Evolutionary conservation across 2,329 filamentous ascomycete genomes (phyloP).

Genomic region (Gaeumannomyces sp.): DNA sequence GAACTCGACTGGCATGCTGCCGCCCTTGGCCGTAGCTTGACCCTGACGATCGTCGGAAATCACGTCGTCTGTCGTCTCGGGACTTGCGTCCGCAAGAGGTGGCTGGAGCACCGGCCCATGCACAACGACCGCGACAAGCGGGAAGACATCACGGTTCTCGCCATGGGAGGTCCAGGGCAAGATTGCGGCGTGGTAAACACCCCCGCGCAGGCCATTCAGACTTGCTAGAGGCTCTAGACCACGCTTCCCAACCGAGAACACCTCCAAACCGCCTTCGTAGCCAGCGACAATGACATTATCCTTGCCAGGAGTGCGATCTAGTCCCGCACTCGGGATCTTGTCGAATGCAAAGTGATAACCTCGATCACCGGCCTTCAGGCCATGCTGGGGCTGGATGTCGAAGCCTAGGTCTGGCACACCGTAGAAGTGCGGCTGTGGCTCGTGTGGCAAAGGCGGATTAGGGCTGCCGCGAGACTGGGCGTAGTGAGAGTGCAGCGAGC

Average conservation of each 20-base stretch:
- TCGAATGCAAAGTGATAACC: slow-evolving; percentile 83
- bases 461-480: slow-evolving; percentile 38
- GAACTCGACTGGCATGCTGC: slow-evolving; percentile 40
- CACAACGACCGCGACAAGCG: slow-evolving; percentile 71
- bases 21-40: slow-evolving; percentile 19
- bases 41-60: background rate
- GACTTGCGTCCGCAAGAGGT: slow-evolving; percentile 26
- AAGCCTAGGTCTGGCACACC: slow-evolving; percentile 67
- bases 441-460: slow-evolving; percentile 65
- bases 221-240: slow-evolving; percentile 64
- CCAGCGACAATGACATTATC: slow-evolving; percentile 70
- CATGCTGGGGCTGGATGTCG: slow-evolving; percentile 40
- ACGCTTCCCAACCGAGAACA: slow-evolving; percentile 66
- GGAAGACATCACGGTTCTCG: slow-evolving; percentile 50
- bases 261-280: slow-evolving; percentile 71
- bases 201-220: slow-evolving; percentile 71
- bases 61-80: background rate
- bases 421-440: slow-evolving; percentile 73
- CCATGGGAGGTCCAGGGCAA: slow-evolving; percentile 59
- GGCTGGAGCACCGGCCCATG: slow-evolving; percentile 65
- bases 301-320: slow-evolving; percentile 31
- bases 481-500: slow-evolving; percentile 46
- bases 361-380: slow-evolving; percentile 56
- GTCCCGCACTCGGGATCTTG: slow-evolving; percentile 45
- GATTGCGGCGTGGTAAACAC: slow-evolving; percentile 76